phyloP scores from a whole-genome alignment of 1,284 basidiomycete genomes.

The Trichosporon coremiiforme region DNA sequence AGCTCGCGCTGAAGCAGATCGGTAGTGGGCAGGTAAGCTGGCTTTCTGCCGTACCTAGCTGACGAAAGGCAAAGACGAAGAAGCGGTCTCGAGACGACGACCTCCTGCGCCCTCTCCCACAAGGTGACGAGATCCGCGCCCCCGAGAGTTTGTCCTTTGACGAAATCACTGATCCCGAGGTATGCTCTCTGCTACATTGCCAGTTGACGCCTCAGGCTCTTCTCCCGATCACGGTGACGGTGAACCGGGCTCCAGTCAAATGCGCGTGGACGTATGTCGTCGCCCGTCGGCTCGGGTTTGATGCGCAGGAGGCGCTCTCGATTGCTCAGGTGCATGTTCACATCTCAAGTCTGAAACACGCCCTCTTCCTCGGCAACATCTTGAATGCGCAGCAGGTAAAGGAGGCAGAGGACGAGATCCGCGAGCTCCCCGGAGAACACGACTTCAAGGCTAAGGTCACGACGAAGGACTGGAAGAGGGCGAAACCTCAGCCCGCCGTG shows the following conservation, averaged over 20 bases:
- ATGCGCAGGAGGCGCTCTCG: slow-evolving; percentile 75
- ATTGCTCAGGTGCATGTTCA: slow-evolving; percentile 75
- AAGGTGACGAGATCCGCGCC: slow-evolving; percentile 4
- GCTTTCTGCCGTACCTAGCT: neutral
- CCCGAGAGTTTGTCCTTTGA: slow-evolving; percentile 33
- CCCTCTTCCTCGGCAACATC: slow-evolving; percentile 73
- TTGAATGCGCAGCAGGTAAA: slow-evolving; percentile 58
- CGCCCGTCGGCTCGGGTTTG: slow-evolving; percentile 81
- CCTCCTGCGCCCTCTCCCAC: slow-evolving; percentile 18
- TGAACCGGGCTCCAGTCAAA: slow-evolving; percentile 93
- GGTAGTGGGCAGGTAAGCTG: slow-evolving; percentile 39
- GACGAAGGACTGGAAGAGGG: slow-evolving; percentile 22
- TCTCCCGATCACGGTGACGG: slow-evolving; percentile 64
- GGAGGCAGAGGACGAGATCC: slow-evolving; percentile 51
- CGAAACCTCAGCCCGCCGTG: slow-evolving; percentile 50
- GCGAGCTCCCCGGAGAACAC: slow-evolving; percentile 44
- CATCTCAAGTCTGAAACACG: slow-evolving; percentile 82
- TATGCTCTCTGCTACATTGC: slow-evolving; percentile 24
- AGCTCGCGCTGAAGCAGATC: slow-evolving; percentile 64
- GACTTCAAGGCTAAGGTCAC: slow-evolving; percentile 10
- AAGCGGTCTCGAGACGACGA: slow-evolving; percentile 34
- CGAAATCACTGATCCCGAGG: slow-evolving; percentile 45
- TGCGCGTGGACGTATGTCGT: slow-evolving; percentile 88
- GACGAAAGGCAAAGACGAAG: slow-evolving; percentile 26
- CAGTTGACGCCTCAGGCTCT: slow-evolving; percentile 60